Conservation (phyloP, 305 asterid species). For the Fraxinus xanthoxyloides region DNA sequence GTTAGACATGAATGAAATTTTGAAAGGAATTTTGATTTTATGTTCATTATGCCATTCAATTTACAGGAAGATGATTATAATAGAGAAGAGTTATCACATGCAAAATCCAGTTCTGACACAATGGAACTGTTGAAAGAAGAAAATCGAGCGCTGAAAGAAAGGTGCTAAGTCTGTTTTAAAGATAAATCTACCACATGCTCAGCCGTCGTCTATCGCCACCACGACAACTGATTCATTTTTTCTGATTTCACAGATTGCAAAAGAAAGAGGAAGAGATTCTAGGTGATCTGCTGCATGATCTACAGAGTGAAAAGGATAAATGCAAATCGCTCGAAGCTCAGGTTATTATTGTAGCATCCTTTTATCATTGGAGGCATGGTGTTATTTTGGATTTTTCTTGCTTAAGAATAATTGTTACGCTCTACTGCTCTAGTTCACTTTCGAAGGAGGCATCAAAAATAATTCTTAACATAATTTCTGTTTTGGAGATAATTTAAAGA, state of each 20-base stretch:
- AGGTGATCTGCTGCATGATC: slow-evolving; percentile 73
- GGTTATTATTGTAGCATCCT: slow-evolving; percentile 38
- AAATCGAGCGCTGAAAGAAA: slow-evolving; percentile 57
- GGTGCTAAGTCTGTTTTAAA: slow-evolving; percentile 37
- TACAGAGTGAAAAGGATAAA: slow-evolving; percentile 59
- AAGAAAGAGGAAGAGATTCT: slow-evolving; percentile 63
- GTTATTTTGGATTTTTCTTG: background rate
- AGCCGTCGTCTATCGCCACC: background rate
- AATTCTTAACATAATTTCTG: background rate
- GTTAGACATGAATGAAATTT: background rate
- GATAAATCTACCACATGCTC: slow-evolving; percentile 4
- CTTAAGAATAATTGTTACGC: background rate
- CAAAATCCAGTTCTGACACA: slow-evolving; percentile 33
- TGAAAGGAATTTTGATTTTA: background rate
- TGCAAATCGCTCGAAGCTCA: slow-evolving; percentile 64
- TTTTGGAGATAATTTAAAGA: background rate
- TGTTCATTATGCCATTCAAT: slow-evolving; percentile 26
- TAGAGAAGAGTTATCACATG: slow-evolving; percentile 24
- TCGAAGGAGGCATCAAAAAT: background rate
- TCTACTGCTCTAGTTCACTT: background rate
- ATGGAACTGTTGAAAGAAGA: slow-evolving; percentile 62
- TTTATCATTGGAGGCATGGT: background rate
- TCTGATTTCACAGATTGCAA: slow-evolving; percentile 51
- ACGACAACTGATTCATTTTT: slow-evolving; percentile 1
- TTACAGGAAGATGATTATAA: slow-evolving; percentile 39